Percentiles rank a stretch among this genome's conserved stretches.
Evolutionary conservation across 345 rosid species (phyloP).

Genomic region (Populus tremula): DNA sequence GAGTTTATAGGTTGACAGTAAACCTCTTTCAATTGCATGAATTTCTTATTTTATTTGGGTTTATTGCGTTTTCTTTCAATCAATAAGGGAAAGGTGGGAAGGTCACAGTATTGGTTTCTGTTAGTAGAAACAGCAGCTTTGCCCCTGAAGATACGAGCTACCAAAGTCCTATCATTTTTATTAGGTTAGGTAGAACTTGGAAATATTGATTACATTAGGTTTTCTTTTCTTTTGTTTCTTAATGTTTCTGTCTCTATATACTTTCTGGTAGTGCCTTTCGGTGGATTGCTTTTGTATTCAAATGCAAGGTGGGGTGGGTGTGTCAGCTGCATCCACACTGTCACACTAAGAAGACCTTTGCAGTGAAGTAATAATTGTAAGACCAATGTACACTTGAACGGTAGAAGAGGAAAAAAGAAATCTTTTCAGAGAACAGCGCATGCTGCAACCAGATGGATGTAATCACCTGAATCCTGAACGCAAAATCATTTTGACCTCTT

Average conservation of each 20-base stretch:
- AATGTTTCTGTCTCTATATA: neutral
- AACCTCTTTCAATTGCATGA: neutral
- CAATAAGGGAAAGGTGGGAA: neutral
- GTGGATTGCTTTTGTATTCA: conserved; percentile 9
- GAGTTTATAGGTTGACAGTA: neutral
- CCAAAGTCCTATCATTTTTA: neutral
- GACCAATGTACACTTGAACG: neutral
- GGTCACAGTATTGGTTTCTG: neutral
- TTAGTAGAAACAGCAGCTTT: neutral
- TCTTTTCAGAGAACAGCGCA: neutral
- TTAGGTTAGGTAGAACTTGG: no score
- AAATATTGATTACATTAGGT: neutral
- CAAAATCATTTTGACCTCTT: neutral
- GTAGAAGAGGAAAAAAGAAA: neutral
- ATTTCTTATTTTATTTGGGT: neutral
- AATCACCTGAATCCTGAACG: neutral
- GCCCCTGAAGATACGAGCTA: neutral
- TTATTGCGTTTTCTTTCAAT: neutral
- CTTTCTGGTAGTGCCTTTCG: neutral
- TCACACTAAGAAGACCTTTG: neutral
- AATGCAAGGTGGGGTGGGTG: neutral
- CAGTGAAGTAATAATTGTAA: neutral
- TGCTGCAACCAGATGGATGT: neutral
- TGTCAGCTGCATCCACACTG: neutral
- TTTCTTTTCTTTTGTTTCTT: neutral